Evolutionary conservation across 352 stramenopile genomes (phyloP).

Genomic region (Lagenidium giganteum): DNA sequence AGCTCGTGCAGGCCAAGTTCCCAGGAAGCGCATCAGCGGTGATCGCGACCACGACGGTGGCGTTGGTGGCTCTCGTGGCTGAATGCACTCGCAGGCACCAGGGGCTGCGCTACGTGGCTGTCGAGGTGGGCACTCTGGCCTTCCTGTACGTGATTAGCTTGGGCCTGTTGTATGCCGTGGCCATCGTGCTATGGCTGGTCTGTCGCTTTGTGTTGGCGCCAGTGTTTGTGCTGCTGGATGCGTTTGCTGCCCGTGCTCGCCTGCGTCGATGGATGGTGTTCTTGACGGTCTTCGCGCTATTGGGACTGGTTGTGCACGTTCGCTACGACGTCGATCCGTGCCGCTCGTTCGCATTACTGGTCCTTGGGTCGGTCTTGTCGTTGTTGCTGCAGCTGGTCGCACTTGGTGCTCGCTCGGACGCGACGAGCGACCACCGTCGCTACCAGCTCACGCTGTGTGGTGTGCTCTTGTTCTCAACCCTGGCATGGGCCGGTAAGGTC

Average conservation of each 20-base stretch:
- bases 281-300: slow-evolving; percentile 23
- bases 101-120: slow-evolving; percentile 4
- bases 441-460: slow-evolving; percentile 57
- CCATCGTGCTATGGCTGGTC: slow-evolving; percentile 28
- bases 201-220: slow-evolving; percentile 33
- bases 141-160: slow-evolving; percentile 52
- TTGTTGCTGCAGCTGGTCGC: slow-evolving; percentile 45
- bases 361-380: slow-evolving; percentile 34
- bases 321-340: slow-evolving; percentile 25
- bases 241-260: slow-evolving; percentile 14
- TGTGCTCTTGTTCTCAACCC: slow-evolving; percentile 40
- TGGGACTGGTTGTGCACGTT: slow-evolving; percentile 36
- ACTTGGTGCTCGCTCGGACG: slow-evolving; percentile 30
- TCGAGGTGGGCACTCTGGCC: slow-evolving; percentile 6
- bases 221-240: slow-evolving; percentile 13
- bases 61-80: neutral
- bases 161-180: slow-evolving; percentile 44
- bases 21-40: neutral
- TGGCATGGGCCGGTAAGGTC: slow-evolving; percentile 66
- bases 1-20: neutral
- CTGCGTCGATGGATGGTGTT: slow-evolving; percentile 46
- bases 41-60: slow-evolving; percentile 2
- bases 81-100: too few relatives aligned
- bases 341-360: slow-evolving; percentile 40
- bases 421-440: slow-evolving; percentile 40